Base-by-base conservation (phyloP, 345 rosid species). In the Rhizophora apiculata region DNA sequence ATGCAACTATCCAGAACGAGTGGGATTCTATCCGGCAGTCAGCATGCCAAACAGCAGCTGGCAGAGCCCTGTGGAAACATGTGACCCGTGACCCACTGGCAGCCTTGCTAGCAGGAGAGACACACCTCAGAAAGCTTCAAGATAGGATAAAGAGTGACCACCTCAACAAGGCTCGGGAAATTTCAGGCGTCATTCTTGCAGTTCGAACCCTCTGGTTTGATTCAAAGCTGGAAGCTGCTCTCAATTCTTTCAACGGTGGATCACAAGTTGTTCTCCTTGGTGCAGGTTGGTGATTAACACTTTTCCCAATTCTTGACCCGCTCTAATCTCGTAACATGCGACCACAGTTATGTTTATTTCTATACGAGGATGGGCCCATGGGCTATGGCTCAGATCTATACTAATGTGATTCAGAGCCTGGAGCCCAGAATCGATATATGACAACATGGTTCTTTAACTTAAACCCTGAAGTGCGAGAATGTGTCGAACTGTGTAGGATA, bases 181-280 rank as follows among this genome's bases (percentile, higher is more conserved):
- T 84, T 69, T 89, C 97, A 0, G 96, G 98, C 31, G 93, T 94
- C 60, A 87, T 94, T 60, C 90, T 94, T n/a, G 96, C 97, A 0
- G 87, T 94, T 61, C 82, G 98, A 76, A 91, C 96, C 10, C 91
- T 94, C 60, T 94, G 98, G 98, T 91, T 94, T 60, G 98, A 94
- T 68, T 80, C 97, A 6, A 86, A 83, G 72, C 76, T 91, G 20
- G 91, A 94, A 78, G 96, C 89, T 68, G 92, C 89, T 69, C 56
- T 94, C 6, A 74, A 69, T 67, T 89, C 91, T 71, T 87, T 82
- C 71, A 43, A 62, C 4, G 77, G 68, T 7, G 88, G 77, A 31
- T 56, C 94, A 2, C 98, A 93, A 65, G 89, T 93, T 46, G 98
- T 93, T 65, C 88, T 93, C 73, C 96, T 93, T 27, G 97, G 97